These are phyloP conservation scores for Pestalotiopsis fici DNA, from an alignment of 2,329 filamentous ascomycete genomes.

Conservation along the genomic window DNA sequence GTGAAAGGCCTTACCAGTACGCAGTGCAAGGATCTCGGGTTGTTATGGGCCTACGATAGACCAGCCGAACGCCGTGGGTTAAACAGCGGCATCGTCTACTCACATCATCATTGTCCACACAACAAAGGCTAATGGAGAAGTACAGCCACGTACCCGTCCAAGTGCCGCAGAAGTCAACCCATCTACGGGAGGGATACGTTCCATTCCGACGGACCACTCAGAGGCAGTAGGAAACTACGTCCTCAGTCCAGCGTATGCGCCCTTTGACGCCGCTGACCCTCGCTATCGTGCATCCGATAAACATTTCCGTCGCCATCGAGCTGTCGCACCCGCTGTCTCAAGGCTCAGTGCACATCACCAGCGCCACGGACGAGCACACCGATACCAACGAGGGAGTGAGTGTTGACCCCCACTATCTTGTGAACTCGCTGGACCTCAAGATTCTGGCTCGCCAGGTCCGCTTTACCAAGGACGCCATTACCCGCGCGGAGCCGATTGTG, in stretches of 20 bases:
- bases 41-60: no score
- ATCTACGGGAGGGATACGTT: no score
- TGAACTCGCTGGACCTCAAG: slow-evolving; percentile 11
- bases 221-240: slow-evolving; percentile 5
- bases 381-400: background rate
- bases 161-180: no score
- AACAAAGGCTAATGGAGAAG: no score
- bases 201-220: background rate
- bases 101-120: no score
- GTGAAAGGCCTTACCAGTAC: no score
- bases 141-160: no score
- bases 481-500: background rate
- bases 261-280: background rate
- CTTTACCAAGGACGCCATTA: background rate
- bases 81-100: no score
- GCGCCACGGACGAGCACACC: background rate
- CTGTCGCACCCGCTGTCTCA: slow-evolving; percentile 13
- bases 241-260: background rate
- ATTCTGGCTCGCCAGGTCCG: slow-evolving; percentile 10
- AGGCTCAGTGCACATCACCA: slow-evolving; percentile 10
- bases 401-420: background rate
- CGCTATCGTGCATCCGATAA: background rate
- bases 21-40: no score
- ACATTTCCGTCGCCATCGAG: background rate
- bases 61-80: no score